These are phyloP conservation scores for Tetrahymena borealis DNA, from an alignment of 73 alveolate species.

Conservation along the genomic window DNA sequence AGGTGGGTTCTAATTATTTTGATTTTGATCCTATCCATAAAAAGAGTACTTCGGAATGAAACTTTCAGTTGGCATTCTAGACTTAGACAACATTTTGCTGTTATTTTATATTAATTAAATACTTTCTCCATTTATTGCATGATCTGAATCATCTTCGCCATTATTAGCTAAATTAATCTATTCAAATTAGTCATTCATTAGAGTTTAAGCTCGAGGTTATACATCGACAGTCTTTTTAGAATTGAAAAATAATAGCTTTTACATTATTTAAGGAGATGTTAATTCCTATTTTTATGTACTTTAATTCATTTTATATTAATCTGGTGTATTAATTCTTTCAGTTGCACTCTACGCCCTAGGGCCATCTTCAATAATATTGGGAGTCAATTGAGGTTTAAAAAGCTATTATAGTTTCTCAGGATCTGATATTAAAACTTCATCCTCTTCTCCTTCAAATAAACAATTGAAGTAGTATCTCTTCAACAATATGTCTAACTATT, in stretches of 20 bases:
- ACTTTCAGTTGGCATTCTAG: neutral
- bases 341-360: neutral
- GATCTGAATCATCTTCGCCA: neutral
- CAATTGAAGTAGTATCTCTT: neutral
- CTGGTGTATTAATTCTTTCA: neutral
- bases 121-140: neutral
- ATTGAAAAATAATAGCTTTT: neutral
- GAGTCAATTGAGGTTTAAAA: neutral
- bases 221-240: neutral
- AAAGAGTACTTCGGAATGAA: neutral
- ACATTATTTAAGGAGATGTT: neutral
- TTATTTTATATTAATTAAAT: neutral
- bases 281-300: neutral
- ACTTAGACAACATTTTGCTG: neutral
- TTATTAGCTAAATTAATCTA: neutral
- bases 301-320: neutral
- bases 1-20: neutral
- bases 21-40: neutral
- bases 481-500: neutral
- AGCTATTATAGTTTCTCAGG: neutral
- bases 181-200: neutral
- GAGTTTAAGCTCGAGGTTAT: neutral
- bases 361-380: neutral
- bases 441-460: neutral
- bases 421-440: neutral